Base-by-base conservation (phyloP, 106 monocot genomes). In the Acanthochlamys bracteata region DNA sequence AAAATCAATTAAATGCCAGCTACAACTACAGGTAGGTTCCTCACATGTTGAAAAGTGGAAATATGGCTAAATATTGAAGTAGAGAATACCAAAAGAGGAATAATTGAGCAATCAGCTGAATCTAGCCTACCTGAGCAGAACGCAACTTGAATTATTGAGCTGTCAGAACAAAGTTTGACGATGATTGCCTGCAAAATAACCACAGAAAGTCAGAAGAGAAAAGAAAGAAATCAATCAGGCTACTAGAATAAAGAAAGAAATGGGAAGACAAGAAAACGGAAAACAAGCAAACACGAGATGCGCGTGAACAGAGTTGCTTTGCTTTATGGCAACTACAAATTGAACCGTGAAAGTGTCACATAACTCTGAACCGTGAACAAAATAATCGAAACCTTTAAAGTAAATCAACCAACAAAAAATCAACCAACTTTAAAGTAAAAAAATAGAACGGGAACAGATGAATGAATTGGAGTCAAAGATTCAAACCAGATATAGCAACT, bases 1-100 rank as follows among this genome's bases (percentile, higher is more conserved):
- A 24, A 47, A 53, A 54, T 24, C 17, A 61, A 83, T 12, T 78
- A 59, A 83, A 74, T 77, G 71, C 78, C 78, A 83, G 71, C 82
- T 45, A 83, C 55, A 20, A 33, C 6, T 33, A 33, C 33, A 6
- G 59, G 70, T 62, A 49, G 70, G 59, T 58, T 55, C 56, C 14
- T 82, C 82, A 78, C 78, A 68, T 71, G 68, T 24, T 6, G 33
- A 33, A 33, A 33, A 33, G 33, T 33, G 1, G 33, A 33, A 33
- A 33, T 33, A 33, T 33, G 33, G 6, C 33, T 6, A 1, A 1
- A 33, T 6, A 3, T 33, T 33, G 33, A 33, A 51, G 51, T 19
- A 51, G 51, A 51, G 51, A 51, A 51, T 1, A 33, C 33, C 33
- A 33, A 19, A 55, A 55, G 10, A 19, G 10, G 20, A 55, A 19